Evolutionary conservation across 108 stramenopile genomes (phyloP).

Genomic region (Pseudonitzschia pungens): DNA sequence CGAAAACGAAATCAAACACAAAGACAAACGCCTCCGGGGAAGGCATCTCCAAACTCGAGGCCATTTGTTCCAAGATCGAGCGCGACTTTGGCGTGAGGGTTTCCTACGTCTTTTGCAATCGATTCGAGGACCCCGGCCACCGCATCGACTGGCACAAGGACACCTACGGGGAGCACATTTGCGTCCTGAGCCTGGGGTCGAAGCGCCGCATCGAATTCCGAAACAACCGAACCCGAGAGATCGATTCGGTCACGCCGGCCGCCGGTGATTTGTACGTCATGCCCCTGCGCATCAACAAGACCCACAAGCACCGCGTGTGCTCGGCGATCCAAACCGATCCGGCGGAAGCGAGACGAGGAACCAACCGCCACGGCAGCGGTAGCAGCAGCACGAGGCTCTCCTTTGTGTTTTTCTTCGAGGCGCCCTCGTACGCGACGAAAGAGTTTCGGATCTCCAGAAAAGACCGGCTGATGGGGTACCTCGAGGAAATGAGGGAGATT

Average conservation of each 20-base stretch:
- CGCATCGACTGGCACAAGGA: slow-evolving; percentile 25
- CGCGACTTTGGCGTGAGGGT: slow-evolving; percentile 13
- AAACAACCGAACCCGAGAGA: slow-evolving; percentile 3
- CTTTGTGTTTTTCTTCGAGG: slow-evolving; percentile 20
- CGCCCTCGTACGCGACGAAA: slow-evolving; percentile 20
- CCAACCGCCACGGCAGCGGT: no score
- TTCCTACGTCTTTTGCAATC: slow-evolving; percentile 26
- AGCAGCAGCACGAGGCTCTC: not conserved
- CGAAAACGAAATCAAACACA: no score
- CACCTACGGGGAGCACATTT: slow-evolving; percentile 23
- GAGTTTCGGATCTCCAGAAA: slow-evolving; percentile 6
- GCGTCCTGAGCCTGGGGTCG: slow-evolving; percentile 16
- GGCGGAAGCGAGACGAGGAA: no score
- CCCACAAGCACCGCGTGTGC: slow-evolving; percentile 22
- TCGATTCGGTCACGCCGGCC: slow-evolving; percentile 10
- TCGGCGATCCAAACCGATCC: not conserved
- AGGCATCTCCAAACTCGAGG: not conserved
- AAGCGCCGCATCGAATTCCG: slow-evolving; percentile 15
- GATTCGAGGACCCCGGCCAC: slow-evolving; percentile 17
- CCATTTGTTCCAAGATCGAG: slow-evolving; percentile 14
- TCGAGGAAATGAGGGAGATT: not conserved
- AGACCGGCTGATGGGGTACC: slow-evolving; percentile 9
- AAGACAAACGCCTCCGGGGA: not conserved
- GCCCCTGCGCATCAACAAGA: slow-evolving; percentile 18
- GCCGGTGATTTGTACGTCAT: slow-evolving; percentile 29